Base-by-base conservation (phyloP, 805 yeast genomes). In the Kregervanrija fluxuum region DNA sequence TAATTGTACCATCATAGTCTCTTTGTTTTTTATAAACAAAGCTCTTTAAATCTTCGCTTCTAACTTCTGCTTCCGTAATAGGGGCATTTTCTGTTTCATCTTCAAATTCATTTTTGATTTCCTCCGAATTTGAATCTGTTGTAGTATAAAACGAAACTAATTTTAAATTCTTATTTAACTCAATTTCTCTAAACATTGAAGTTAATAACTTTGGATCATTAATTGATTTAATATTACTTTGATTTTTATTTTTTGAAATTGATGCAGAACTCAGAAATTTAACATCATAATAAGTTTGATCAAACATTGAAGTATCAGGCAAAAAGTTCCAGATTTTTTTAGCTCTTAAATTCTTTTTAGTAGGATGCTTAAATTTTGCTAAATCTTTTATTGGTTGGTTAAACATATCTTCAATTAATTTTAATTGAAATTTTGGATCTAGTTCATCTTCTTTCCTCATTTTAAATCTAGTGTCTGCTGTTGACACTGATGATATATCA, bases 301-400 rank as follows among this genome's bases (percentile, higher is more conserved):
- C 99, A 75, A 88, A 72, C 73, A 85, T 77, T n/a, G 91, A 80
- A 9, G 93, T 80, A 62, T 93, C 97, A 8, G 99, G 99, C 49
- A 90, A 68, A 28, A 93, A 67, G 22, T 83, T 82, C 87, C 89
- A 86, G 1, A 88, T 72, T 48, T 72, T 74, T 15, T 82, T 89
- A 0, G 96, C 95, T 44, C 73, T 80, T 41, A 88, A 65, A 45
- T 76, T 70, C 57, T 75, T 82, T 66, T 82, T 87, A 28, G 75
- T 73, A 31, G 99, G 99, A 66, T 93, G 99, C 1, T 64, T 54
- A 16, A 75, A 52, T 37, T 73, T 73, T 6, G 59, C 62, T 41
- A 71, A 64, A 11, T 64, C 61, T 13, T 42, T 46, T 42, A 71
- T 59, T 1, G 78, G 61, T 38, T 68, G 70, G 33, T 77, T 87